These are phyloP conservation scores for Blastobotrys ciferrii DNA, from an alignment of 1,139 yeast species.

Conservation along the genomic window DNA sequence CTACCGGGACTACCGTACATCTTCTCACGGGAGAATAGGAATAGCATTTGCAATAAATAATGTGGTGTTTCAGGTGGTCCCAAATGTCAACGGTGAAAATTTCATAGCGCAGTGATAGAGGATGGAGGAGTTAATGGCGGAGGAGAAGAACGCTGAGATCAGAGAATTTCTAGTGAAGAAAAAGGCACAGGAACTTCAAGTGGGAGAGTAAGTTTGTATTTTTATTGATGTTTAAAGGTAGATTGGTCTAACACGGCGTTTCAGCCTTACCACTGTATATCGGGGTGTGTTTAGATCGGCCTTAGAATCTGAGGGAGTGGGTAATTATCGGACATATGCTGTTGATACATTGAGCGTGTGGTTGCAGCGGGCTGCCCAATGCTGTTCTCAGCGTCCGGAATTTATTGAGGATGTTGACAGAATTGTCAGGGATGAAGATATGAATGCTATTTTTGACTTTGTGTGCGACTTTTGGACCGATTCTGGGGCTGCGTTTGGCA, in stretches of 20 bases:
- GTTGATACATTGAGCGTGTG: slow-evolving; percentile 67
- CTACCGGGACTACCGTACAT: no score
- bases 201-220: slow-evolving; percentile 21
- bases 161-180: slow-evolving; percentile 18
- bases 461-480: slow-evolving; percentile 69
- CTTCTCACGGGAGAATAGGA: no score
- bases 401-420: slow-evolving; percentile 5
- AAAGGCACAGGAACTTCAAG: slow-evolving; percentile 22
- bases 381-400: slow-evolving; percentile 17
- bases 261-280: slow-evolving; percentile 11
- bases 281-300: slow-evolving; percentile 21
- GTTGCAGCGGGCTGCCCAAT: slow-evolving; percentile 53
- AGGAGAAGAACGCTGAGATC: no score
- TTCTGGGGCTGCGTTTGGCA: slow-evolving; percentile 66
- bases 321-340: slow-evolving; percentile 42
- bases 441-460: slow-evolving; percentile 49
- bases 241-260: neutral
- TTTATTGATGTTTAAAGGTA: neutral
- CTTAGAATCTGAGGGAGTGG: slow-evolving; percentile 33
- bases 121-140: no score
- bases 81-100: no score
- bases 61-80: no score
- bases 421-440: slow-evolving; percentile 32
- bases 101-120: no score
- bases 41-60: no score